phyloP scores from a whole-genome alignment of 1,284 basidiomycete genomes.

The Marasmius tenuissimus region DNA sequence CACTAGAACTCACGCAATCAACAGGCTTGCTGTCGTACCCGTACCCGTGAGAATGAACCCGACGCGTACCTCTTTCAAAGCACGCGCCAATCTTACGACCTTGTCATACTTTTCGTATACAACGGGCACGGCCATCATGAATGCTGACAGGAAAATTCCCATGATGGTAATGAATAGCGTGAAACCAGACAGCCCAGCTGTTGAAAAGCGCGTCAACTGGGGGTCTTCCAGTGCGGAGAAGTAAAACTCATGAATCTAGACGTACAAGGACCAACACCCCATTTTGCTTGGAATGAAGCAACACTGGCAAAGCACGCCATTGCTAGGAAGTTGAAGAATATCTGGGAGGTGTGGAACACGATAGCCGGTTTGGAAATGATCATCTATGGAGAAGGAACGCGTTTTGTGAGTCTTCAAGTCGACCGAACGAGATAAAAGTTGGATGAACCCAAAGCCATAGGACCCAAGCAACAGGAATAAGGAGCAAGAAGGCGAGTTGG shows the following conservation, averaged over 20 bases:
- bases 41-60: slow-evolving; percentile 75
- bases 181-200: slow-evolving; percentile 84
- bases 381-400: slow-evolving; percentile 52
- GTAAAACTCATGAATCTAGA: slow-evolving; percentile 20
- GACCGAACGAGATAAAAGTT: slow-evolving; percentile 11
- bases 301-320: slow-evolving; percentile 88
- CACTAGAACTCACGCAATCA: slow-evolving; percentile 65
- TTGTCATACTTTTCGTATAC: slow-evolving; percentile 86
- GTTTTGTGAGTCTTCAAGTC: slow-evolving; percentile 11
- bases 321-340: slow-evolving; percentile 87
- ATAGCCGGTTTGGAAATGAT: slow-evolving; percentile 81
- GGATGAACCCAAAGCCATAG: slow-evolving; percentile 63
- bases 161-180: slow-evolving; percentile 77
- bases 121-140: slow-evolving; percentile 77
- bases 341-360: slow-evolving; percentile 69
- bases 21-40: slow-evolving; percentile 63
- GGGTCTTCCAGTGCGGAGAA: slow-evolving; percentile 7
- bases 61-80: slow-evolving; percentile 78
- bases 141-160: slow-evolving; percentile 68
- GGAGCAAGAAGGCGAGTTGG: slow-evolving; percentile 57
- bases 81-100: slow-evolving; percentile 71
- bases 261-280: slow-evolving; percentile 81
- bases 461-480: slow-evolving; percentile 60
- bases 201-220: slow-evolving; percentile 6
- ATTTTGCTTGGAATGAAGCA: slow-evolving; percentile 83